phyloP scores from a whole-genome alignment of 108 stramenopile species.

The Cyclotella atomus region DNA sequence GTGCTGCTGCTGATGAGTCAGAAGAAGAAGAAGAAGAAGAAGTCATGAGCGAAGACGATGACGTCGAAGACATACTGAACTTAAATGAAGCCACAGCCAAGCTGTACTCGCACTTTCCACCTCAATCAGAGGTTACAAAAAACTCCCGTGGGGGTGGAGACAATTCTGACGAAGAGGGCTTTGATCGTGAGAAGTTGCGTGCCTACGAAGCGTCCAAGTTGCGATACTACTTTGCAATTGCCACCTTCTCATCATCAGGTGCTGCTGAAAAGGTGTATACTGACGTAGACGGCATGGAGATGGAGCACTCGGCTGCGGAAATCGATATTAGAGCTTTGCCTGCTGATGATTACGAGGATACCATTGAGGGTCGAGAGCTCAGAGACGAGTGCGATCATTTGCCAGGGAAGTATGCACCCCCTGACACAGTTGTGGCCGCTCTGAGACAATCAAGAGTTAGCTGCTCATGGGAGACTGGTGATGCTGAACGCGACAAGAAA shows the following conservation, averaged over 20 bases:
- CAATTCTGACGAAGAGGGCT: conserved; percentile 61
- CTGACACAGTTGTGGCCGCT: conserved; percentile 82
- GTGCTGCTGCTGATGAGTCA: conserved; percentile 5
- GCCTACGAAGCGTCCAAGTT: conserved; percentile 95
- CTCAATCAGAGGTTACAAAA: conserved; percentile 35
- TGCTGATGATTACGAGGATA: conserved; percentile 54
- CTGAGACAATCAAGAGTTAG: conserved; percentile 91
- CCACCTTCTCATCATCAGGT: conserved; percentile 71
- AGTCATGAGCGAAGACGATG: conserved; percentile 25
- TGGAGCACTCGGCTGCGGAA: conserved; percentile 89
- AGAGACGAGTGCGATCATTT: conserved; percentile 77
- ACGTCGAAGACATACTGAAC: conserved; percentile 42
- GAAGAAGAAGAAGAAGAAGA: conserved; percentile 31
- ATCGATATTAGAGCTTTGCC: conserved; percentile 94
- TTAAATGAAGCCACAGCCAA: conserved; percentile 43
- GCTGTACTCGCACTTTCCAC: conserved; percentile 50
- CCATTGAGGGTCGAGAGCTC: conserved; percentile 63
- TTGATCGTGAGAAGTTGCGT: conserved; percentile 91
- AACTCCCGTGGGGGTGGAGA: conserved; percentile 21
- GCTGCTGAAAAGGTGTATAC: conserved; percentile 88
- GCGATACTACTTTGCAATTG: conserved; percentile 96
- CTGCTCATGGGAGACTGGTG: conserved; percentile 98
- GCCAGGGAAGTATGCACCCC: conserved; percentile 91
- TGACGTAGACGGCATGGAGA: conserved; percentile 95
- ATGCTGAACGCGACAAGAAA: conserved; percentile 79